Evolutionary conservation across 1,284 basidiomycete genomes (phyloP).

Genomic region (Pyrrhoderma lamaoense): DNA sequence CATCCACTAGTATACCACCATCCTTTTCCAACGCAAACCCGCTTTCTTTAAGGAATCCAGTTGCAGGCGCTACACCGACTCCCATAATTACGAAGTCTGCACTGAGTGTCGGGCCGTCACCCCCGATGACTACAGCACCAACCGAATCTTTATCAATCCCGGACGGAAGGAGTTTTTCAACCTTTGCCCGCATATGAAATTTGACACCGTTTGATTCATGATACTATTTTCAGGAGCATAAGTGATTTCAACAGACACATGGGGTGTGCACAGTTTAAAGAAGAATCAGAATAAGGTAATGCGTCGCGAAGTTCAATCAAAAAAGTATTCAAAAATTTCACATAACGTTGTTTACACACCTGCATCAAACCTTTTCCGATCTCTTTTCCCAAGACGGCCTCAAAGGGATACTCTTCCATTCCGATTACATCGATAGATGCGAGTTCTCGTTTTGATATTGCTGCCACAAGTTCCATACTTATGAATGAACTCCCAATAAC

Average conservation of each 20-base stretch:
- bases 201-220: slow-evolving; percentile 77
- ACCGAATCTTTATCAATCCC: slow-evolving; percentile 39
- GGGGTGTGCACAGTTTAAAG: not conserved
- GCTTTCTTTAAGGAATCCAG: slow-evolving; percentile 70
- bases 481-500: slow-evolving; percentile 92
- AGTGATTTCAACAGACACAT: not conserved
- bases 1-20: slow-evolving; percentile 78
- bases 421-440: slow-evolving; percentile 79
- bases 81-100: slow-evolving; percentile 86
- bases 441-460: slow-evolving; percentile 68
- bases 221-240: slow-evolving; percentile 38
- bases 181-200: slow-evolving; percentile 73
- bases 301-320: too few relatives aligned
- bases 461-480: slow-evolving; percentile 84
- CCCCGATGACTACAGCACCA: slow-evolving; percentile 59
- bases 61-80: slow-evolving; percentile 84
- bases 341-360: slow-evolving; percentile 31
- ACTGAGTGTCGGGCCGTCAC: slow-evolving; percentile 55
- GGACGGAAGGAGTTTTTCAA: slow-evolving; percentile 66
- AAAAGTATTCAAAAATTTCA: too few relatives aligned
- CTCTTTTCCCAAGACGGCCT: slow-evolving; percentile 73
- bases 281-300: not conserved
- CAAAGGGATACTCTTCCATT: slow-evolving; percentile 80
- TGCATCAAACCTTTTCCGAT: slow-evolving; percentile 78
- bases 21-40: slow-evolving; percentile 69